Percentiles rank a stretch among this genome's conserved stretches.
Conservation (phyloP, 768 basidiomycete genomes). For the Tricholoma terreum region DNA sequence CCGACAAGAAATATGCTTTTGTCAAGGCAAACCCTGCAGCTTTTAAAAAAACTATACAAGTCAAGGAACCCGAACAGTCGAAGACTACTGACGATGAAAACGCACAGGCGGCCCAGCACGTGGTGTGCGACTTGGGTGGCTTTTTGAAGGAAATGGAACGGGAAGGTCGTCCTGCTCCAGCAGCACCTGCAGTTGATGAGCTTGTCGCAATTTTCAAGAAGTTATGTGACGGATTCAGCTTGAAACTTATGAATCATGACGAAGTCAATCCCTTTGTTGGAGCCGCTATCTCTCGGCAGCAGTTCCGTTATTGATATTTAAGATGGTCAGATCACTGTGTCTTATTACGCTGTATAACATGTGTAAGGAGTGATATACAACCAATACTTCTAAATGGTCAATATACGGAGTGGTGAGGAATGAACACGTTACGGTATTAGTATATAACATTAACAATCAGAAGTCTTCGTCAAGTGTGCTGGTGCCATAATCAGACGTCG, state of each 20-base stretch:
- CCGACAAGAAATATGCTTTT: neutral
- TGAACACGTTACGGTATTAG: too few relatives aligned
- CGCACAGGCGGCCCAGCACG: neutral
- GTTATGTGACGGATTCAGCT: neutral
- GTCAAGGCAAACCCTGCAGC: neutral
- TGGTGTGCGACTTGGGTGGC: slow-evolving; percentile 7
- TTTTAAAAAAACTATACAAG: neutral
- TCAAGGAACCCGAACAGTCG: neutral
- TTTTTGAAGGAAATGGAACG: slow-evolving; percentile 22
- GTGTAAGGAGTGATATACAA: neutral
- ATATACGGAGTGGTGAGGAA: neutral
- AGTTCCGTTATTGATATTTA: too few relatives aligned
- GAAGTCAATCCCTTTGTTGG: neutral
- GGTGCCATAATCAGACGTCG: neutral
- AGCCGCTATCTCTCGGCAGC: neutral
- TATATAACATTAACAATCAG: too few relatives aligned
- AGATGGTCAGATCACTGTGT: too few relatives aligned
- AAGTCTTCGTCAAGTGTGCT: slow-evolving; percentile 9
- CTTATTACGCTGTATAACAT: neutral
- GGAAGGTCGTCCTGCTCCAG: slow-evolving; percentile 19
- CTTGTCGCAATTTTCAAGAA: slow-evolving; percentile 12
- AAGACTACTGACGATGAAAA: neutral
- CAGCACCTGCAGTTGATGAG: slow-evolving; percentile 13
- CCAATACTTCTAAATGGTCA: neutral
- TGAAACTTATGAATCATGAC: neutral